Percentiles rank a stretch among this genome's conserved stretches.
Conservation (phyloP, 352 stramenopile species). For the Peronospora belbahrii region DNA sequence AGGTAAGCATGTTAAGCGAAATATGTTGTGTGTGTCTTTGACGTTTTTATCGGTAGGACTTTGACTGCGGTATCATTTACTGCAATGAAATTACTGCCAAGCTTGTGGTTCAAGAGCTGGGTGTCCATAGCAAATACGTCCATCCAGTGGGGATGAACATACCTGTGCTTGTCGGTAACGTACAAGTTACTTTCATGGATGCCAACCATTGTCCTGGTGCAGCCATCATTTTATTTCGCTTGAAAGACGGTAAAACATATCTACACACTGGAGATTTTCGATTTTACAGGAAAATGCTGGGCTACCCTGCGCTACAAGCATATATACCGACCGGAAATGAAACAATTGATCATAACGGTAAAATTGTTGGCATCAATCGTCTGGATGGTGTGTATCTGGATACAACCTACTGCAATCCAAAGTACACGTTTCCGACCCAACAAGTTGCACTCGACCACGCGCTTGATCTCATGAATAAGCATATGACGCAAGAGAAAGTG, state of each 20-base stretch:
- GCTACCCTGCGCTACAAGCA: conserved; percentile 40
- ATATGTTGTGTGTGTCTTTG: conserved; percentile 2
- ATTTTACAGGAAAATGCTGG: conserved; percentile 68
- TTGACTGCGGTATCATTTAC: conserved; percentile 92
- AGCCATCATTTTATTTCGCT: conserved; percentile 91
- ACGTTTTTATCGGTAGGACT: conserved; percentile 32
- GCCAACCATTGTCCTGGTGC: conserved; percentile 96
- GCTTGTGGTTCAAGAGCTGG: conserved; percentile 89
- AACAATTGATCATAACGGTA: conserved; percentile 21
- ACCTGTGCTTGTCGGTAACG: conserved; percentile 67
- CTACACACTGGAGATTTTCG: conserved; percentile 90
- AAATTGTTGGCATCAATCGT: conserved; percentile 22
- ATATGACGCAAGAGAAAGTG: conserved; percentile 47
- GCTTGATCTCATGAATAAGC: conserved; percentile 50
- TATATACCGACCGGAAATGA: conserved; percentile 31
- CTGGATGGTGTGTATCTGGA: conserved; percentile 91
- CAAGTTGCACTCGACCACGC: conserved; percentile 51
- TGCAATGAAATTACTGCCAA: conserved; percentile 90
- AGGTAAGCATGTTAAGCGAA: conserved; percentile 19
- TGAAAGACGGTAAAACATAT: conserved; percentile 72
- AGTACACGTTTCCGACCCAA: conserved; percentile 92
- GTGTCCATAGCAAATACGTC: conserved; percentile 87
- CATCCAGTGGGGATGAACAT: conserved; percentile 88
- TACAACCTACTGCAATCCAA: conserved; percentile 94
- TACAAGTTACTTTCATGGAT: conserved; percentile 93